Percentiles rank a stretch among this genome's conserved stretches.
These are phyloP conservation scores for Diplodia corticola DNA, from an alignment of 2,329 filamentous ascomycete genomes.

Conservation along the genomic window DNA sequence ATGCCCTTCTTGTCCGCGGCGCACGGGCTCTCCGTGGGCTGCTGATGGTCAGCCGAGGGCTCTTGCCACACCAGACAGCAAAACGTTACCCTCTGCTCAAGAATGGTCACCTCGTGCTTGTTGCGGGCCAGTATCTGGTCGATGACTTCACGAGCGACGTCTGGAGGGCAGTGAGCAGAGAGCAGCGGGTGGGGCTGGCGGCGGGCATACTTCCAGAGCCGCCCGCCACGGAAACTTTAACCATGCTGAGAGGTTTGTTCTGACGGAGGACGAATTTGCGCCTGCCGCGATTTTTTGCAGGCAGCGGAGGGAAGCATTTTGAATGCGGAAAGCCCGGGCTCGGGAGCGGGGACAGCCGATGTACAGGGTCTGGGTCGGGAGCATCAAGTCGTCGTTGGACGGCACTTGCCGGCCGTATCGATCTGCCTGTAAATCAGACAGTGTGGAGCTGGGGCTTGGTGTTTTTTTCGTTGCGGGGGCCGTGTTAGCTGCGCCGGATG, in stretches of 20 bases:
- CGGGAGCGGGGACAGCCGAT: conserved; percentile 6
- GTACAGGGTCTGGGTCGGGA: neutral
- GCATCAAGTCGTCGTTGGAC: neutral
- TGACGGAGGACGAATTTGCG: neutral
- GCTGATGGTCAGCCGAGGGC: conserved; percentile 20
- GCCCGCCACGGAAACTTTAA: conserved; percentile 39
- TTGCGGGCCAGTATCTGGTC: conserved; percentile 50
- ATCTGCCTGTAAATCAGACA: neutral
- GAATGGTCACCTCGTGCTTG: conserved; percentile 55
- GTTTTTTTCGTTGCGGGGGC: neutral
- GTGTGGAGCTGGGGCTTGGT: neutral
- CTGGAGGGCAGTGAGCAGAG: conserved; percentile 35
- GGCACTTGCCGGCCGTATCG: neutral
- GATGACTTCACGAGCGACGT: conserved; percentile 55
- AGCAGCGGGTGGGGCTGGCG: neutral
- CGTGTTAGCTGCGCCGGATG: neutral
- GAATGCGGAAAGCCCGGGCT: neutral
- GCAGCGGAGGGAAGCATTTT: neutral
- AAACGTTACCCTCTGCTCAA: conserved; percentile 49
- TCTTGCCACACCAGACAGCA: neutral
- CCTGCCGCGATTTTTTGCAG: neutral
- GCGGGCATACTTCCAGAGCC: conserved; percentile 31
- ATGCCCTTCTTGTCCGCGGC: conserved; percentile 34
- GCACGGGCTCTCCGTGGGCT: conserved; percentile 28
- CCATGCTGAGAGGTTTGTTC: conserved; percentile 23